These are phyloP conservation scores for Apiospora sp. DNA, from an alignment of 2,329 filamentous ascomycete genomes.

Conservation along the genomic window DNA sequence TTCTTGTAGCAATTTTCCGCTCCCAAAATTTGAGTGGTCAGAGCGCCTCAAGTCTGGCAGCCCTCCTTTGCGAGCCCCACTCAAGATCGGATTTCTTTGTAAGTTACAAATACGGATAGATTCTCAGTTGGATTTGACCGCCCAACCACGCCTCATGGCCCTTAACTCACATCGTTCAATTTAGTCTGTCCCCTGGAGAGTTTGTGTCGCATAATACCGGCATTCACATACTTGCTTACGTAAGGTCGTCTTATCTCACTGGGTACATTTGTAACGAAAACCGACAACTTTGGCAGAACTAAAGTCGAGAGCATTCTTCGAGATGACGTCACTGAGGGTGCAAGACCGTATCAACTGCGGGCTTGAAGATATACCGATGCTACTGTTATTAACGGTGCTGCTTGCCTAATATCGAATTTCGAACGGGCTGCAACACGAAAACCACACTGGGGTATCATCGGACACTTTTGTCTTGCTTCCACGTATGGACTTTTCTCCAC, in stretches of 20 bases:
- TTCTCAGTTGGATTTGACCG: background rate
- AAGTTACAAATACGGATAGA: background rate
- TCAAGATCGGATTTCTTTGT: background rate
- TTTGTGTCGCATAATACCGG: no score
- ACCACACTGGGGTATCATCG: background rate
- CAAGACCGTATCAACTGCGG: background rate
- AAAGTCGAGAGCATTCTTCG: background rate
- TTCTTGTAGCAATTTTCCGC: conserved; percentile 1
- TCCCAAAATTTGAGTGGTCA: background rate
- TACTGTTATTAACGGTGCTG: background rate
- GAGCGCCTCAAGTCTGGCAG: background rate
- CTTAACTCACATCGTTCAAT: background rate
- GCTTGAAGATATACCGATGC: background rate
- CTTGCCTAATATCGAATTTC: background rate
- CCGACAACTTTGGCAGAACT: background rate
- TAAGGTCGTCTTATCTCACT: background rate
- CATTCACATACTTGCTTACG: background rate
- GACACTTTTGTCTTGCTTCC: conserved; percentile 1
- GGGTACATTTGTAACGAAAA: background rate
- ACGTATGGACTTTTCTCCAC: background rate
- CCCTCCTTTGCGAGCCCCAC: background rate
- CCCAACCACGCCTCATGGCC: background rate
- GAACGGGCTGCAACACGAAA: background rate
- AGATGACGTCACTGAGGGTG: background rate
- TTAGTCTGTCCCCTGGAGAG: background rate